Conservation (phyloP, 306 rosid species). For the Alnus rubra region DNA sequence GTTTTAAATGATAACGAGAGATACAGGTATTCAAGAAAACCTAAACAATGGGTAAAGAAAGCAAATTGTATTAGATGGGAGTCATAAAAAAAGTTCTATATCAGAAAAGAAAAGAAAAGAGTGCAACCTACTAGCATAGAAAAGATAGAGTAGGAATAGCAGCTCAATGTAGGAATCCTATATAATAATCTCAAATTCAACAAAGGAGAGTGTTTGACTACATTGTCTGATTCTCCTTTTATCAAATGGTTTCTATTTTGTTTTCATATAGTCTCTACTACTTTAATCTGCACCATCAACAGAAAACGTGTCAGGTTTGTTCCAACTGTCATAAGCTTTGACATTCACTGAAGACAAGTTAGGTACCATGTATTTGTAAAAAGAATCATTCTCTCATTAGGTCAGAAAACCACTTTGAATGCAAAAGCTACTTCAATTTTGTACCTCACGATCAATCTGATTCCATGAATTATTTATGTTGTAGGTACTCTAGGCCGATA, state of each 20-base stretch:
- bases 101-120: background rate
- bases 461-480: no score
- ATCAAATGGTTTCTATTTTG: background rate
- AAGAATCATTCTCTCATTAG: background rate
- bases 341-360: background rate
- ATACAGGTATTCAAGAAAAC: slow-evolving; percentile 82
- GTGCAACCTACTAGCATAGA: background rate
- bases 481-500: no score
- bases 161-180: background rate
- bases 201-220: background rate
- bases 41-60: slow-evolving; percentile 32
- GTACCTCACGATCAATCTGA: no score
- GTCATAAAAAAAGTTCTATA: background rate
- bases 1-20: slow-evolving; percentile 72
- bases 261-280: background rate
- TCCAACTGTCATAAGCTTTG: background rate
- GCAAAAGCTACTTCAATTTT: background rate
- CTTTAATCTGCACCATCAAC: background rate
- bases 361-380: background rate
- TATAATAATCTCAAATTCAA: background rate
- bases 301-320: background rate
- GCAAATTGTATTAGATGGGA: slow-evolving; percentile 5
- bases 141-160: background rate
- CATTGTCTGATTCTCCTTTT: background rate
- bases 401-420: background rate